Percentiles rank a stretch among this genome's conserved stretches.
These are phyloP conservation scores for Fusarium dlaminii DNA, from an alignment of 2,329 filamentous ascomycete species.

Conservation along the genomic window DNA sequence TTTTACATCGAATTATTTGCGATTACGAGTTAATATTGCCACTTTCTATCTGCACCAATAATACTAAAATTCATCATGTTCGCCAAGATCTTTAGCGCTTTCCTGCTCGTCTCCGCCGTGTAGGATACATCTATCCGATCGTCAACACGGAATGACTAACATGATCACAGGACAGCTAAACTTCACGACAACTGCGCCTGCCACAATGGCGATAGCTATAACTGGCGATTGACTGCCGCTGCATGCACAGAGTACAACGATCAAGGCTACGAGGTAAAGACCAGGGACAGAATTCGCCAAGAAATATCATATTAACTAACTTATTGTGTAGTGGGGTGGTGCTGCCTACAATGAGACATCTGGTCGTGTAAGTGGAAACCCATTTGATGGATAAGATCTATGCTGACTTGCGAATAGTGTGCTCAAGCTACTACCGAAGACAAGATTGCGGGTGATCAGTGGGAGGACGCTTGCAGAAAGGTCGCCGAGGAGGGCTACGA, in stretches of 20 bases:
- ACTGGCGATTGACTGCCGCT: conserved; percentile 31
- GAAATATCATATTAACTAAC: neutral
- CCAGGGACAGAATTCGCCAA: too few species aligned
- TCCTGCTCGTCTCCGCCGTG: conserved; percentile 23
- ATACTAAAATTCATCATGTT: conserved; percentile 8
- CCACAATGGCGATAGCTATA: conserved; percentile 34
- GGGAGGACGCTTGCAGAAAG: conserved; percentile 35
- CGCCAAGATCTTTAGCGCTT: conserved; percentile 15
- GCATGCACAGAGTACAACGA: conserved; percentile 32
- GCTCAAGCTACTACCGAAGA: conserved; percentile 8
- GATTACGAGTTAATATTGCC: neutral
- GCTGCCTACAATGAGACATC: conserved; percentile 18
- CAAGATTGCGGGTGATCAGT: conserved; percentile 32
- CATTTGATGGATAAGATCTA: fast-evolving
- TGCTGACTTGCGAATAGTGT: conserved; percentile 13
- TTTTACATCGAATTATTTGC: neutral
- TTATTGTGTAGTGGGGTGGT: conserved; percentile 20
- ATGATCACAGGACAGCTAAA: conserved; percentile 1
- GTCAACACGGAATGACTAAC: neutral
- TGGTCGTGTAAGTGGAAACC: conserved; percentile 19
- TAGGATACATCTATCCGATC: neutral
- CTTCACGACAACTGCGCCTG: conserved; percentile 35
- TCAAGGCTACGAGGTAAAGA: conserved; percentile 22
- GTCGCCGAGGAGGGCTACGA: conserved; percentile 25
- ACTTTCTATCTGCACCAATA: neutral